Base-by-base conservation (phyloP, 441 rosid genomes). In the Erodium texanum region DNA sequence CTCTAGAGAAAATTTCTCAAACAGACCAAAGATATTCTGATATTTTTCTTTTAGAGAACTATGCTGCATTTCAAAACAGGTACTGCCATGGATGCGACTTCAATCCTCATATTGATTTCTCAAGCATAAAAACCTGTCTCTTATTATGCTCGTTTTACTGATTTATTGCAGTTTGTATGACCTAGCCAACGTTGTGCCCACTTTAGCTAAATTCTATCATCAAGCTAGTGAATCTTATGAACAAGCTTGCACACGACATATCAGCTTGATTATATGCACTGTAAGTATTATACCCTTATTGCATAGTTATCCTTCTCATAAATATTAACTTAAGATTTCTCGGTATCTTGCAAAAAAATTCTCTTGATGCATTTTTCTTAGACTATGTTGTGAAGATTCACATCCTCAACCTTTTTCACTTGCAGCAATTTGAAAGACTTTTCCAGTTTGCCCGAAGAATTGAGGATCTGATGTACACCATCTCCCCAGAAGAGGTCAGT, bases 11-110 rank as follows among this genome's bases (percentile, higher is more conserved):
- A 81, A 90, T 94, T 83, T 84, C 96, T 45, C 98, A 92, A 77
- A 83, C 90, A 36, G 99, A 95, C 76, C 95, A 88, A 71, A 92
- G 86, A 80, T 92, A 90, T 82, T 83, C 93, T 16, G 99, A 95
- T 68, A 84, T 95, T 72, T 86, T 90, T 70, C 97, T 94, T 72
- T 75, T 94, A 72, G 99, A 94, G 83, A 94, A 94, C 75, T 92
- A 95, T 82, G 99, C 98, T 67, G 96, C 99, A 71, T 95, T 95
- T 74, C 99, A 95, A 75, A 95, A 92, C 66, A 95, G 99, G 99
- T 92, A 66, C 18, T 14, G n/a, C 65, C 56, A 38, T 59, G 36
- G 24, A 16, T 75, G 5, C 18, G 61, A 19, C 74, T 62, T 62
- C 67, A 8, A 20, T 62, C 15, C 24, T 62, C 65, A 14, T 11